These are phyloP conservation scores for Capsicum baccatum DNA, from an alignment of 257 asterid species.

Conservation along the genomic window DNA sequence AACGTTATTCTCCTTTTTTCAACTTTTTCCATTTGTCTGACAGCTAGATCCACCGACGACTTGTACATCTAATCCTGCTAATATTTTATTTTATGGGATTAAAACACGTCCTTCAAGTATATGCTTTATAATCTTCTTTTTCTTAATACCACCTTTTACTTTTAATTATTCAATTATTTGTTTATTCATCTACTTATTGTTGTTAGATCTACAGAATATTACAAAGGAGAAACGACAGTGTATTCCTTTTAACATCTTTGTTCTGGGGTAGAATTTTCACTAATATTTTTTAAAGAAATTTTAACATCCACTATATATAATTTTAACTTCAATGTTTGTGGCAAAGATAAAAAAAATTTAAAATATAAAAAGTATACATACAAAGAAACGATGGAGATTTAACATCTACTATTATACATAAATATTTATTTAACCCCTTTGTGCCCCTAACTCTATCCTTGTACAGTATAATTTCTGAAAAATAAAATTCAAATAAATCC, in stretches of 20 bases:
- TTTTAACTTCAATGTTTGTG: no score
- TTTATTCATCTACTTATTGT: background rate
- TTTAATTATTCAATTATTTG: slow-evolving; percentile 2
- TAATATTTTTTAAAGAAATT: no score
- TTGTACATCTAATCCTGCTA: background rate
- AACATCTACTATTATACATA: no score
- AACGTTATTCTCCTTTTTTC: slow-evolving; percentile 9
- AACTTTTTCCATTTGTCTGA: background rate
- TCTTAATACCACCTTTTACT: slow-evolving; percentile 22
- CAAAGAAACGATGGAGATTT: no score
- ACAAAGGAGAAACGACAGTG: background rate
- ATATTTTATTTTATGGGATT: slow-evolving; percentile 15
- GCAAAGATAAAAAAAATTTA: no score
- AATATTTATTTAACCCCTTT: no score
- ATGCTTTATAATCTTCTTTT: slow-evolving; percentile 26
- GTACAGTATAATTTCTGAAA: no score
- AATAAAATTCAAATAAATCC: no score
- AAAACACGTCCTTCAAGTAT: slow-evolving; percentile 30
- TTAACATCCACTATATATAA: no score
- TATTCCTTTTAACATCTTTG: background rate
- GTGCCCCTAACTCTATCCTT: no score
- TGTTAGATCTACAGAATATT: background rate
- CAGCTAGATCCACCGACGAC: slow-evolving; percentile 40
- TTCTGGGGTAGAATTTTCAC: no score
- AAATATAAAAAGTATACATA: no score